Evolutionary conservation across 1,284 basidiomycete species (phyloP), one percentile per base, ranked within the genome.

Genomic region (Coniophora puteana): DNA sequence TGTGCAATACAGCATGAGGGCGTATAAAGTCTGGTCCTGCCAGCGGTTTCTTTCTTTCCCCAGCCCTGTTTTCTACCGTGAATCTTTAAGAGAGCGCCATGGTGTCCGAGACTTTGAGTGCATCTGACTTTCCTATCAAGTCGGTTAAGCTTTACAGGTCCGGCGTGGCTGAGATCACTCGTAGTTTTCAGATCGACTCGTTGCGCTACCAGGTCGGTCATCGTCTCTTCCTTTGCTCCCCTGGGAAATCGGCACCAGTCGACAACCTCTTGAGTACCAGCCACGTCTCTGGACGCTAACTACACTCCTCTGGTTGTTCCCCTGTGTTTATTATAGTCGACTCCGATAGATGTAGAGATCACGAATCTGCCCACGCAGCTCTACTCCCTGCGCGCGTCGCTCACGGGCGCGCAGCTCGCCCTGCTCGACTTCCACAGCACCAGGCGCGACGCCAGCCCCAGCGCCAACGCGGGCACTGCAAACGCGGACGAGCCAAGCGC

Each of bases 101-200:
- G n/a, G n/a, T n/a, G n/a, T n/a, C n/a, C n/a, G n/a, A n/a, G n/a
- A n/a, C 7, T 18, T 23, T 40, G 11, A 25, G 40, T 25, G 54
- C 50, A 5, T 34, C 36, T 28, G 32, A 46, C 14, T 58, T 43
- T 14, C 35, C 48, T n/a, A 44, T 59, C 31, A 54, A 49, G 11
- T 45, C 51, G 5, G 48, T 59, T 24, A 58, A 56, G 13, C 8
- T 58, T 12, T 56, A 52, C 22, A 13, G 27, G 25, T 52, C 36
- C 4, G 21, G 31, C 11, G 31, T 33, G 12, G 51, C 43, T 38
- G 47, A 58, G 24, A 34, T 58, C 8, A 51, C 50, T 27, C 53
- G 57, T 22, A 39, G 24, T 6, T 55, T 59, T 10, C 37, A 34
- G 52, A 2, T 44, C 49, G 8, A 32, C 54, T n/a, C n/a, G n/a